Evolutionary conservation across 2,329 filamentous ascomycete genomes (phyloP).

Genomic region (Hymenoscyphus infarciens): DNA sequence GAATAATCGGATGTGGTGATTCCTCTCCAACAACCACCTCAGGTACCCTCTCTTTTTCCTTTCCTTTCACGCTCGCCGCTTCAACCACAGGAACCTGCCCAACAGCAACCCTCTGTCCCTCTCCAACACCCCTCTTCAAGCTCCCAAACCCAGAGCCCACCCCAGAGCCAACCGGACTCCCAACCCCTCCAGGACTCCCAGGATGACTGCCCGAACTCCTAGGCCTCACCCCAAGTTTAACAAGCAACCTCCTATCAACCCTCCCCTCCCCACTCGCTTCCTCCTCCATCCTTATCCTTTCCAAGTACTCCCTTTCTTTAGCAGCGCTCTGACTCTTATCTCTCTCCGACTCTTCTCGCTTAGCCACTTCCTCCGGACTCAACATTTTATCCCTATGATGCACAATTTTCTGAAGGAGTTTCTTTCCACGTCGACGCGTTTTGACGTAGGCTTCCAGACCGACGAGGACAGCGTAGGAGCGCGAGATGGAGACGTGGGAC

Average conservation of each 20-base stretch:
- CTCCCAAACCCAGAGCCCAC: neutral
- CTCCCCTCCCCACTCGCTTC: constrained; percentile 22
- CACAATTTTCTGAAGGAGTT: constrained; percentile 46
- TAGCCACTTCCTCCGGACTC: constrained; percentile 55
- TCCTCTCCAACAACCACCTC: too few relatives aligned
- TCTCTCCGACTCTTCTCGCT: constrained; percentile 54
- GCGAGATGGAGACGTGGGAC: constrained; percentile 71
- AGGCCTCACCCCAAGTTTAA: constrained; percentile 38
- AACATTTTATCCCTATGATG: constrained; percentile 57
- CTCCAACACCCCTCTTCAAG: neutral
- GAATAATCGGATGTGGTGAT: neutral
- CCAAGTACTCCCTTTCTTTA: constrained; percentile 44
- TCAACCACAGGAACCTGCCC: neutral
- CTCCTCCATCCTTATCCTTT: constrained; percentile 30
- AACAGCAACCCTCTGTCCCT: neutral
- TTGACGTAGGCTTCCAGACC: constrained; percentile 78
- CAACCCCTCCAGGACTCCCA: constrained; percentile 5
- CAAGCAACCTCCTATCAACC: constrained; percentile 37
- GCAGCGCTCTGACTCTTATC: constrained; percentile 59
- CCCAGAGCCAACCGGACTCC: neutral
- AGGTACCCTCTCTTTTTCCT: neutral
- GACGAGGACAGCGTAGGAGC: constrained; percentile 76
- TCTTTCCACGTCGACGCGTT: constrained; percentile 60
- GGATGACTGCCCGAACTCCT: constrained; percentile 6
- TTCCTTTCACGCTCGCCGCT: neutral